Percentiles rank a stretch among this genome's conserved stretches.
Conservation (phyloP, 2,329 filamentous ascomycete genomes). For the Trichocomaceae sp. region DNA sequence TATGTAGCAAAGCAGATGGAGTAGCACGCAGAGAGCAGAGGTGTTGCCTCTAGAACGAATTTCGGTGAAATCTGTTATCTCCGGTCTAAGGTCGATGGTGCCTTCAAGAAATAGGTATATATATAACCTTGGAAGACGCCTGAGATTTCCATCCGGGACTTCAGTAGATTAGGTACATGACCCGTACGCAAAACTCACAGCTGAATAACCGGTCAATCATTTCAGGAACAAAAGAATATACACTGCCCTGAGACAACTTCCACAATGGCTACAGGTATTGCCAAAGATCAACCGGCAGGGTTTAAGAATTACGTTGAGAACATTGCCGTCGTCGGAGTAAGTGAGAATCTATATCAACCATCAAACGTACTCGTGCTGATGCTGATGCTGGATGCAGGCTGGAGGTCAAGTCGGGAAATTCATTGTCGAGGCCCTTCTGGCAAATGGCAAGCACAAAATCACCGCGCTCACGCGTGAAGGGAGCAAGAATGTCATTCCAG, state of each 20-base stretch:
- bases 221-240: neutral
- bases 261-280: constrained; percentile 4
- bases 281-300: constrained; percentile 10
- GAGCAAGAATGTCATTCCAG: constrained; percentile 39
- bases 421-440: constrained; percentile 32
- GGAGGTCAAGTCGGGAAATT: constrained; percentile 28
- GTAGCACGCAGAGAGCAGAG: neutral
- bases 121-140: too few relatives aligned
- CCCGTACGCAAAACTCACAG: neutral
- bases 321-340: constrained; percentile 37
- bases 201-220: neutral
- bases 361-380: neutral
- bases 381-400: constrained; percentile 21
- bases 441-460: constrained; percentile 45
- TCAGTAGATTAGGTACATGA: neutral
- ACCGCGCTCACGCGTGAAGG: constrained; percentile 46
- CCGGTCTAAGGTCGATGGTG: neutral
- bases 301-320: constrained; percentile 28
- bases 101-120: neutral
- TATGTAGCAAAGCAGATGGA: neutral
- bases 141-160: neutral
- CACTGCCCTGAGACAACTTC: neutral
- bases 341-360: constrained; percentile 2
- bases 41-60: neutral
- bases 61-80: neutral